A percentile compares a stretch with the other conserved stretches of the same genome.
These are phyloP conservation scores for Lepidium sativum DNA, from an alignment of 345 rosid genomes.

Conservation along the genomic window DNA sequence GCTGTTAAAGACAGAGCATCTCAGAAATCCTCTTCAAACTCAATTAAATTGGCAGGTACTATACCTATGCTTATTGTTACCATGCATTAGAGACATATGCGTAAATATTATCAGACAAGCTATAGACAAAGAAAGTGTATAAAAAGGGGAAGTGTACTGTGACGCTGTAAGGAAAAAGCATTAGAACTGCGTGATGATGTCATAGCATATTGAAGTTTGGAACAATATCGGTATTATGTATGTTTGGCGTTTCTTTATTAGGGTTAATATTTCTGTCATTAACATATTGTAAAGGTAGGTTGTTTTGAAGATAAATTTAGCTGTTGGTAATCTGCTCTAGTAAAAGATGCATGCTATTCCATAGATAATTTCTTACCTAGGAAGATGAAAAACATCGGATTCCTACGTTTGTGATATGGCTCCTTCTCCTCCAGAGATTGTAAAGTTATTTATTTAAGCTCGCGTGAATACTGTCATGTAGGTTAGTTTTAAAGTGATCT, in stretches of 20 bases:
- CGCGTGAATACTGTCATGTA: neutral
- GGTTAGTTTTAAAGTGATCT: neutral
- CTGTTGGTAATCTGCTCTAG: neutral
- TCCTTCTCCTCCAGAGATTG: neutral
- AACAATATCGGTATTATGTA: neutral
- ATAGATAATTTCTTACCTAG: neutral
- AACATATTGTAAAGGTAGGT: neutral
- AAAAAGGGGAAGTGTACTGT: neutral
- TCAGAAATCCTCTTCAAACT: conserved; percentile 33
- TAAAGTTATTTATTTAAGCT: neutral
- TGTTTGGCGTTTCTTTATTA: neutral
- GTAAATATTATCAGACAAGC: neutral
- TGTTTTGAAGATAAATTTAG: neutral
- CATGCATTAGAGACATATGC: neutral
- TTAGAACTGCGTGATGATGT: neutral
- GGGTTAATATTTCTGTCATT: neutral
- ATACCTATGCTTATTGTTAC: neutral
- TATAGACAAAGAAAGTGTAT: neutral
- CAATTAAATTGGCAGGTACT: conserved; percentile 72
- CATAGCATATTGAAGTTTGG: neutral
- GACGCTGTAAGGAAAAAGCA: neutral
- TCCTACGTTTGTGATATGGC: neutral
- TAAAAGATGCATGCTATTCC: neutral
- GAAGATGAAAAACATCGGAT: neutral
- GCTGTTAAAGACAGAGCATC: conserved; percentile 26